Evolutionary conservation across 345 rosid species (phyloP), one percentile per base, ranked within the genome.

Genomic region (Leavenworthia alabamica): DNA sequence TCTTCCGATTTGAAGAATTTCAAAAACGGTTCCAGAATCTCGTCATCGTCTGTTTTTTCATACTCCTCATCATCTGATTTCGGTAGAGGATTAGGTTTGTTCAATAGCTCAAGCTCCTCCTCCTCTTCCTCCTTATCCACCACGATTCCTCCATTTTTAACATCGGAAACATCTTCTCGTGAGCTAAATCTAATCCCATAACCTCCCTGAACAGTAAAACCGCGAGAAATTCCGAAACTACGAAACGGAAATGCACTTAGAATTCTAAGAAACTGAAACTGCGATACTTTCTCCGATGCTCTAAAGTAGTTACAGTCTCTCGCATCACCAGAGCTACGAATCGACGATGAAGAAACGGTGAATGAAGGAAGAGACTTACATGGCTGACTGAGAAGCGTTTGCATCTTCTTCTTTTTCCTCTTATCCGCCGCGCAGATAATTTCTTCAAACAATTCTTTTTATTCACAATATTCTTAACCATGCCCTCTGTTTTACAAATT

Each of bases 11-110:
- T 84, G 69, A 89, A 85, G 72, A 86, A 85, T 79, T 85, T 92
- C 73, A 89, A 29, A 66, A 92, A 89, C 39, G 96, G 98, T 42
- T 83, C 81, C 6, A 92, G 74, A 22, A 85, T 83, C 71, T 86
- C 93, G 6, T 80, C 95, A 10, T 77, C 71, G n/a, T 57, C 77
- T 40, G 62, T 23, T 14, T 71, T 68, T 2, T 60, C 72, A 62
- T 55, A 9, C 23, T 67, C 71, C 9, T 72, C 80, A 24, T 35
- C 72, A 17, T 42, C 70, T 15, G 46, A 22, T 42, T 56, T 16
- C 50, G 77, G 39, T 12, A 69, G 61, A 23, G 81, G 86, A 62
- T 64, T 76, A 8, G 96, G 98, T 77, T 83, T 91, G 58, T 65
- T 76, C 27, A 75, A 70, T 73, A 91, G 72, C 68, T 74, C 96